Base-by-base conservation (phyloP, 176 grass and related monocot species). In the Ampelocalamus luodianensis region DNA sequence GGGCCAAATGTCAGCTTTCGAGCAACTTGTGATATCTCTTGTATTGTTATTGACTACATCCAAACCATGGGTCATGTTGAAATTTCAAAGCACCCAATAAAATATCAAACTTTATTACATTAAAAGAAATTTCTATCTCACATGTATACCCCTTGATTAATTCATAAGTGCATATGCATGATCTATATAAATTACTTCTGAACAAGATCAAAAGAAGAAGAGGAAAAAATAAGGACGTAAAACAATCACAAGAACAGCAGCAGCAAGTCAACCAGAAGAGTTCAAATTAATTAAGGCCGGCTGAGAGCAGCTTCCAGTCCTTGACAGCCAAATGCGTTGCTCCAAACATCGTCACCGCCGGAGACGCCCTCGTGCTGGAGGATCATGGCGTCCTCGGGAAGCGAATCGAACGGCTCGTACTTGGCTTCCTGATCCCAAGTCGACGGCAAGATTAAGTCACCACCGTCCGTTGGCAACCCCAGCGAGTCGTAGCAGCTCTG, bases 281-380 rank as follows among this genome's bases (percentile, higher is more conserved):
- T 18, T 45, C 1, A 80, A 49, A 29, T 79, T 24, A 59, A 59
- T 80, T 34, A 53, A 16, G 82, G 82, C 65, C 80, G 69, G 84
- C 78, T 89, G 65, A 94, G 81, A 38, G 92, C 87, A 1, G 92
- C 86, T 77, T 94, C 92, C 72, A 89, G 71, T 18, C 67, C 87
- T 64, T 90, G 85, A 68, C 80, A 85, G 14, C 68, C 84, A 58
- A 87, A 20, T 29, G 81, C 69, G 45, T 32, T 79, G 72, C 76
- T 79, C 92, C 92, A 94, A 14, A 78, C 76, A 8, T 85, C 86
- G 26, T 80, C 76, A 5, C 54, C 80, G 38, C 59, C 34, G 71
- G 50, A 15, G 78, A 75, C 15, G 70, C 51, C 64, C 16, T 77
- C 76, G 58, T 87, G 62, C 13, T 32, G 79, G 26, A 87, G 58